Evolutionary conservation across 805 yeast genomes (phyloP).

Genomic region (Groenewaldozyma tartarivorans): DNA sequence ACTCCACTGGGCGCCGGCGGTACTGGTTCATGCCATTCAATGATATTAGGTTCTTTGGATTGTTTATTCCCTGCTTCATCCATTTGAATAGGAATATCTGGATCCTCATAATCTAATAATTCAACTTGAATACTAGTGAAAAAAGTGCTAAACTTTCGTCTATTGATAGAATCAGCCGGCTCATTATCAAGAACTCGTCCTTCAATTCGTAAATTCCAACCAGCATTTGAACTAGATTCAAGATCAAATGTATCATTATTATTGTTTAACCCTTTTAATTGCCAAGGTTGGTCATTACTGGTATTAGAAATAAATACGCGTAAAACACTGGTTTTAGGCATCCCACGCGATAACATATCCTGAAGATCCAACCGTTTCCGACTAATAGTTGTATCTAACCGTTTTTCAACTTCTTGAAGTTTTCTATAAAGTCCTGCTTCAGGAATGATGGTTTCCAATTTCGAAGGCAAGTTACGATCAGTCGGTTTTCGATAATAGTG

Average conservation of each 20-base stretch:
- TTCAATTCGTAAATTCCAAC: conserved; percentile 86
- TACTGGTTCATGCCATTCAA: conserved; percentile 85
- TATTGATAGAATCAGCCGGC: conserved; percentile 35
- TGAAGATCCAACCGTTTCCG: conserved; percentile 81
- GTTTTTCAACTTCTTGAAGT: conserved; percentile 70
- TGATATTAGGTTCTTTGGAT: conserved; percentile 32
- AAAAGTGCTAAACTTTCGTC: conserved; percentile 66
- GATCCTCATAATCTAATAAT: conserved; percentile 32
- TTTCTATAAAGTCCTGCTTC: conserved; percentile 65
- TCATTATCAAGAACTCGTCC: conserved; percentile 61
- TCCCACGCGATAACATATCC: conserved; percentile 46
- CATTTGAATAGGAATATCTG: no score
- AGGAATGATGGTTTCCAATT: conserved; percentile 42
- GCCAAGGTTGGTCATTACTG: conserved; percentile 87
- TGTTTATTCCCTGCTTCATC: background rate
- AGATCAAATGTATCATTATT: conserved; percentile 29
- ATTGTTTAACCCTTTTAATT: conserved; percentile 24
- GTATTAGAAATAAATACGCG: conserved; percentile 79
- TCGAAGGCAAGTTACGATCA: conserved; percentile 41
- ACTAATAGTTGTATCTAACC: conserved; percentile 69
- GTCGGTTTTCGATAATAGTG: conserved; percentile 33
- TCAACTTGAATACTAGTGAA: conserved; percentile 81
- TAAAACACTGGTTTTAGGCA: conserved; percentile 46
- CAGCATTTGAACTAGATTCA: conserved; percentile 25
- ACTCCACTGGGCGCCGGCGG: conserved; percentile 24